Base-by-base conservation (phyloP, 1,139 yeast species). In the Saccharomyces hybrid region DNA sequence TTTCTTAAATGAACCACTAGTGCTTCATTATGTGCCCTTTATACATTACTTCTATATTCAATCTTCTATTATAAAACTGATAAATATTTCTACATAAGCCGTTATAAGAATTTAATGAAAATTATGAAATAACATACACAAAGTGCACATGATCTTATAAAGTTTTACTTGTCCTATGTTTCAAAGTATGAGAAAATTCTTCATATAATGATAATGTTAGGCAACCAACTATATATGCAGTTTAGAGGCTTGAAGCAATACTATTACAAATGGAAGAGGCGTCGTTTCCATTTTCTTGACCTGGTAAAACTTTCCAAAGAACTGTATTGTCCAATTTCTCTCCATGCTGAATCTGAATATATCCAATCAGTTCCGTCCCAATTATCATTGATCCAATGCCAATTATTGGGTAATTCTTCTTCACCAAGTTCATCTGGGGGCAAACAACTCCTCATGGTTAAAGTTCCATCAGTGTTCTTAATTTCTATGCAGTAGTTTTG, bases 271-370 rank as follows among this genome's bases (percentile, higher is more conserved):
- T 42, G 14, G 41, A 31, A 49, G 42, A 63, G 54, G 28, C 65
- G 55, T 5, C 69, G 59, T 52, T 53, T 63, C 66, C 67, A 65
- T 2, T 49, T 53, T 54, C 67, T 61, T 16, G 62, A 54, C 50
- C 71, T 61, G 8, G 70, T 68, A 49, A 56, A 66, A 20, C 64
- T 56, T 47, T 62, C 68, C n/a, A 62, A 50, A 1, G 72, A 63
- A 32, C 64, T 70, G 5, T 51, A 47, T 2, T 50, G 26, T 1
- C 72, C 72, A 8, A 59, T 55, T 13, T 41, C 41, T 16, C 53
- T 51, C 72, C 72, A 68, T 31, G 61, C 54, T 3, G 68, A 53
- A 51, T 66, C 67, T 9, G 56, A 58, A 54, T 63, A 67, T 5
- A 47, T 27, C 72, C 72, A 68, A 2, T 53, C 56, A 4, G 58